Percentiles rank a stretch among this genome's conserved stretches.
phyloP scores from a whole-genome alignment of 805 yeast species.

The Suhomyces tanzawaensis region DNA sequence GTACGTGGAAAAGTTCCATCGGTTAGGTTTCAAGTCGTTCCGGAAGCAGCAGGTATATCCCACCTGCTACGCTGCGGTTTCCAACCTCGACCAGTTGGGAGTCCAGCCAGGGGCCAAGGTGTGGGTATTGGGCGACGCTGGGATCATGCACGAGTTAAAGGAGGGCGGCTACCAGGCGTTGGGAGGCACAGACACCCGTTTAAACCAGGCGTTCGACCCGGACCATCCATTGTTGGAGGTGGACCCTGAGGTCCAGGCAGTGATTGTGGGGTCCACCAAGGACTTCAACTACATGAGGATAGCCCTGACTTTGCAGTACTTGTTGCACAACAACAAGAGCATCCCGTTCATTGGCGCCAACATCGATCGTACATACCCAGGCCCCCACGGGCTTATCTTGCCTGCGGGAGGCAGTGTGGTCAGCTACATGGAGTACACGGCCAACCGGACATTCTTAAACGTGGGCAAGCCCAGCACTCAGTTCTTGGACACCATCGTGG shows the following conservation, averaged over 20 bases:
- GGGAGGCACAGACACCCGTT: slow-evolving; percentile 32
- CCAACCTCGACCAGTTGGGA: slow-evolving; percentile 13
- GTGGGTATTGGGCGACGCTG: slow-evolving; percentile 42
- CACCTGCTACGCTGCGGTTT: slow-evolving; percentile 37
- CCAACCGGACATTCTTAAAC: slow-evolving; percentile 30
- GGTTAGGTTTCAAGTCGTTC: slow-evolving; percentile 28
- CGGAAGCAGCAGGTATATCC: slow-evolving; percentile 32
- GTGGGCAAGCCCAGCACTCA: slow-evolving; percentile 39
- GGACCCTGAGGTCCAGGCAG: slow-evolving; percentile 40
- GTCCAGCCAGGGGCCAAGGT: slow-evolving; percentile 31
- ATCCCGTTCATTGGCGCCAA: slow-evolving; percentile 41
- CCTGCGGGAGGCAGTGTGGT: slow-evolving; percentile 45
- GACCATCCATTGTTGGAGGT: slow-evolving; percentile 26
- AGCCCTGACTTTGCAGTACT: slow-evolving; percentile 37
- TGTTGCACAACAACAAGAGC: slow-evolving; percentile 27
- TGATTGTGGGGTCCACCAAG: slow-evolving; percentile 40
- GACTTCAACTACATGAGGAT: slow-evolving; percentile 36
- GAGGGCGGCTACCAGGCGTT: slow-evolving; percentile 33
- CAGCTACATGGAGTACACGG: slow-evolving; percentile 34
- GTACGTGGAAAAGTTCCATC: slow-evolving; percentile 31
- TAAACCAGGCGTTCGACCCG: slow-evolving; percentile 26
- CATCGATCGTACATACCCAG: slow-evolving; percentile 42
- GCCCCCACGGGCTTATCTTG: slow-evolving; percentile 33
- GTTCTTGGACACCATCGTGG: slow-evolving; percentile 29
- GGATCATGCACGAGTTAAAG: slow-evolving; percentile 34